phyloP scores from a whole-genome alignment of 495 filamentous ascomycete genomes.

The Tuber indicum region DNA sequence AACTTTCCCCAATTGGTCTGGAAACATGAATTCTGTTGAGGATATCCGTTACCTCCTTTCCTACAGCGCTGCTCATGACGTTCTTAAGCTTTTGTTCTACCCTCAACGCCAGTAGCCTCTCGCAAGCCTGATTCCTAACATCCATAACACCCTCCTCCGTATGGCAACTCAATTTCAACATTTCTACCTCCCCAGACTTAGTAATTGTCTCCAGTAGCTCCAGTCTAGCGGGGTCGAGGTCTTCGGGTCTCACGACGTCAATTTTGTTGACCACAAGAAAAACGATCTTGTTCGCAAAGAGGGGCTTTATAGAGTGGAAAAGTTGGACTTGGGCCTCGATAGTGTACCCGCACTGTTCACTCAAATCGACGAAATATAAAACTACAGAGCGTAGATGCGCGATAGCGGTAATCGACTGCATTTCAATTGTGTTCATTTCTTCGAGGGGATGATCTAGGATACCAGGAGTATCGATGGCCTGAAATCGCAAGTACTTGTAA shows the following conservation, averaged over 20 bases:
- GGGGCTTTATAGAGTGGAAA: slow-evolving; percentile 89
- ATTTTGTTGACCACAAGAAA: slow-evolving; percentile 98
- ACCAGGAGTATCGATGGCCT: slow-evolving; percentile 83
- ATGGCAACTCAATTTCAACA: slow-evolving; percentile 86
- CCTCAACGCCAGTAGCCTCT: slow-evolving; percentile 81
- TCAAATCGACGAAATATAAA: slow-evolving; percentile 96
- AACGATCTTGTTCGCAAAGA: slow-evolving; percentile 95
- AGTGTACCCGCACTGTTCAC: slow-evolving; percentile 94
- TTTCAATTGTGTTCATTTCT: slow-evolving; percentile 99
- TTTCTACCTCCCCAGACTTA: slow-evolving; percentile 78
- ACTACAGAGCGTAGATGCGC: slow-evolving; percentile 91
- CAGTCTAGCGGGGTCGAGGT: slow-evolving; percentile 74
- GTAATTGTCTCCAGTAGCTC: slow-evolving; percentile 70
- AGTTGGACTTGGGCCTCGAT: slow-evolving; percentile 84
- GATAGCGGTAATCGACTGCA: slow-evolving; percentile 96
- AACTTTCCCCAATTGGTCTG: slow-evolving; percentile 71
- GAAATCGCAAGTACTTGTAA: slow-evolving; percentile 94
- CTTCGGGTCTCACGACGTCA: slow-evolving; percentile 78
- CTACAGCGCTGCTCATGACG: slow-evolving; percentile 64
- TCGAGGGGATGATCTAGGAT: slow-evolving; percentile 96
- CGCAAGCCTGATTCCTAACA: slow-evolving; percentile 91
- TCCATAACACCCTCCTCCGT: slow-evolving; percentile 89
- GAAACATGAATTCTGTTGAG: slow-evolving; percentile 93
- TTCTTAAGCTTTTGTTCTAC: slow-evolving; percentile 94
- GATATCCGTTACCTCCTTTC: slow-evolving; percentile 64